Conservation (phyloP, 768 basidiomycete species). For the Suillus sp. region DNA sequence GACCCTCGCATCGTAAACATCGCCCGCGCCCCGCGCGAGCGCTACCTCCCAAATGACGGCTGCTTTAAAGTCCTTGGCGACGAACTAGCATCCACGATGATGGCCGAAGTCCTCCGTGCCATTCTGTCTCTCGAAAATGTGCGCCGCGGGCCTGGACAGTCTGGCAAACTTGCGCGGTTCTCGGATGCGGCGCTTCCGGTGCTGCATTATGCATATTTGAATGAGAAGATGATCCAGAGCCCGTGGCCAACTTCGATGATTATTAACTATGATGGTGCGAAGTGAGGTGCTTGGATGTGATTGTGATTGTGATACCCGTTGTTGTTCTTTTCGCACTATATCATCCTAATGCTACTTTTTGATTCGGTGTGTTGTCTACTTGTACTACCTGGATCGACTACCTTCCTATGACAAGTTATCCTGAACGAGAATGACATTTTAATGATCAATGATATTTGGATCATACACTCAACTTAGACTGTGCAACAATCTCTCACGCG, state of each 20-base stretch:
- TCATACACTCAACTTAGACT: no score
- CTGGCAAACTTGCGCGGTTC: constrained; percentile 66
- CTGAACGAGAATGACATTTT: no score
- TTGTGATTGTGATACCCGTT: not conserved
- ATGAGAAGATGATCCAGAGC: constrained; percentile 45
- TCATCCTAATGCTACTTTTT: no score
- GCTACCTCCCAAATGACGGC: constrained; percentile 52
- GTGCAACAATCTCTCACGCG: no score
- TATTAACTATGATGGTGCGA: constrained; percentile 42
- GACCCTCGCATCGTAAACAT: constrained; percentile 48
- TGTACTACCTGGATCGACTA: no score
- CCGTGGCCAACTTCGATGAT: constrained; percentile 74
- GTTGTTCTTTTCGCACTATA: no score
- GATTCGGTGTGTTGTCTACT: no score
- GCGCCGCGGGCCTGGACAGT: constrained; percentile 66
- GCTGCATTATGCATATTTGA: constrained; percentile 58
- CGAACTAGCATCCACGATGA: constrained; percentile 57
- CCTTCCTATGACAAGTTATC: no score
- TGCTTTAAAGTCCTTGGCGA: constrained; percentile 52
- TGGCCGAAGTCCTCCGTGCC: constrained; percentile 63
- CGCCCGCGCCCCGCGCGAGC: constrained; percentile 44
- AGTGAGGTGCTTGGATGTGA: constrained; percentile 17
- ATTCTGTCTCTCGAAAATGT: constrained; percentile 61
- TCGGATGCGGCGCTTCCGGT: constrained; percentile 48
- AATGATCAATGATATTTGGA: no score